Evolutionary conservation across 345 rosid genomes (phyloP).

Genomic region (Eucalyptus brandiana): DNA sequence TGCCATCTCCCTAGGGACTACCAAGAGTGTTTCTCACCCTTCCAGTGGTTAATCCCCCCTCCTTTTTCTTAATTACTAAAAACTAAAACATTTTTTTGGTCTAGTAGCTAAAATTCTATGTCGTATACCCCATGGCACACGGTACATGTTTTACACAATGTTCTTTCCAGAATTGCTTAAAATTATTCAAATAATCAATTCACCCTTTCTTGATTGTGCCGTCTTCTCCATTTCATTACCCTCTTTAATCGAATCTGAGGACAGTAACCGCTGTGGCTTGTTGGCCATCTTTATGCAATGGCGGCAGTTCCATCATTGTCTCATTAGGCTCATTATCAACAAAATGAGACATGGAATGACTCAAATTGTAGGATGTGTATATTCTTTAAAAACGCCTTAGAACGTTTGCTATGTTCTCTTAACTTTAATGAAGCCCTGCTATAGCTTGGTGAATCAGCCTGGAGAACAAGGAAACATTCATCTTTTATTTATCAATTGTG

Average conservation of each 20-base stretch:
- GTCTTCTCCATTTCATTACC: neutral
- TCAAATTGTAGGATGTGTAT: neutral
- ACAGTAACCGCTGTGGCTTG: neutral
- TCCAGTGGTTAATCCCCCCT: neutral
- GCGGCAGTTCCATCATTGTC: accelerated
- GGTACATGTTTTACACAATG: neutral
- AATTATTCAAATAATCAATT: neutral
- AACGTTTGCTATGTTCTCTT: neutral
- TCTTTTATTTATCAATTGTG: neutral
- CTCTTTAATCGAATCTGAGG: neutral
- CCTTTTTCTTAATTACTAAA: neutral
- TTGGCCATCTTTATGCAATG: neutral
- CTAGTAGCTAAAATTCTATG: neutral
- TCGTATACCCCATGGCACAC: neutral
- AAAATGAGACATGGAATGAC: neutral
- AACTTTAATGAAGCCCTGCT: neutral
- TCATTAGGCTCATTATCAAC: neutral
- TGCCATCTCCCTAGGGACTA: neutral
- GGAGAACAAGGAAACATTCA: neutral
- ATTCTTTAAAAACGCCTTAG: neutral
- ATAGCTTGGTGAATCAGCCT: neutral
- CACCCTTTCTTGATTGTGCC: neutral
- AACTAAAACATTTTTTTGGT: no score
- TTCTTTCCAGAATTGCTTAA: neutral
- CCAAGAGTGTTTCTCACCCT: neutral